Base-by-base conservation (phyloP, 2,329 filamentous ascomycete genomes). In the Colletotrichum sp. region DNA sequence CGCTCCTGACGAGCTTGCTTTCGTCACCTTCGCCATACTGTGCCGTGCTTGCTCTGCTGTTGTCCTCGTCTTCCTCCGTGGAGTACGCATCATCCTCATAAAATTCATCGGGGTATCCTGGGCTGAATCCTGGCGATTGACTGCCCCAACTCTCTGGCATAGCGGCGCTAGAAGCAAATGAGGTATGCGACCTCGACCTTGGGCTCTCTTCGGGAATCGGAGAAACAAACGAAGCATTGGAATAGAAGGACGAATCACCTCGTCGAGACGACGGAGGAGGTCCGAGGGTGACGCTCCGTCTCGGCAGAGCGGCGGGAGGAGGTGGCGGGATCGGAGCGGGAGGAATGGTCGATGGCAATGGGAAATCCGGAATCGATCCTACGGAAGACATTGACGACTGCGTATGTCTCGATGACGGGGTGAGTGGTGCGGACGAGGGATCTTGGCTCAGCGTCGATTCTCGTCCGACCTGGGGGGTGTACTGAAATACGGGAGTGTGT, bases 131-230 rank as follows among this genome's bases (percentile, higher is more conserved):
- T 4, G 87, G 86, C 1, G 89, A 90, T 15, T 84, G 82, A 6
- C 87, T 90, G 6, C 88, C 91, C 91, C 93, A 95, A 78, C 88
- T 92, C 24, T 92, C 90, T 2, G 94, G 94, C 82, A 95, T 94
- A 1, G 91, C 93, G 43, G 92, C 90, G 79, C 93, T 95, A 4
- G 94, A 95, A 26, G 92, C 94, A 80, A 91, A 93, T 0, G 94
- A 95, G 32, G 88, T 88, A 80, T 92, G 90, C 1, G 92, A 92
- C 70, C 88, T 86, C 5, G 88, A 86, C 28, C 89, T 87, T 0
- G 90, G 88, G 77, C 89, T 91, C 81, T 96, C 94, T 82, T 96
- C 94, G 1, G 92, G 93, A 69, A 96, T 96, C 0, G 94, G 94
- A 1, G 94, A 94, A 30, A 96, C 93, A 75, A 89, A 93, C 0